These are phyloP conservation scores for Peterozyma xylosa DNA, from an alignment of 805 yeast genomes.

Conservation along the genomic window DNA sequence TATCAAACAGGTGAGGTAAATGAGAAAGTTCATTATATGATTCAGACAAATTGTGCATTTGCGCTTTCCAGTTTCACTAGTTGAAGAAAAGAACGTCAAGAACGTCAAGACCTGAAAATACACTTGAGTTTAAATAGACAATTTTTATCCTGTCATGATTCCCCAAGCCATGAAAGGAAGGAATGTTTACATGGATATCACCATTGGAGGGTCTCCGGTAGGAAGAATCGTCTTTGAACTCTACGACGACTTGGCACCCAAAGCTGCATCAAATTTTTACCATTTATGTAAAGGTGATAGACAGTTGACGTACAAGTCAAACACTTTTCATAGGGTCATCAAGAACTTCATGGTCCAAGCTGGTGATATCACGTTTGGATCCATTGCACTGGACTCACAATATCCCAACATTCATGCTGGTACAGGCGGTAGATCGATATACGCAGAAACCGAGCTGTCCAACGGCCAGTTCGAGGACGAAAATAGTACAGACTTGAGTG, in stretches of 20 bases:
- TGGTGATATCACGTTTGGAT: conserved; percentile 47
- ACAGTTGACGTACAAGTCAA: conserved; percentile 29
- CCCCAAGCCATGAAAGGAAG: background rate
- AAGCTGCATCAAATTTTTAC: conserved; percentile 42
- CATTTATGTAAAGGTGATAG: conserved; percentile 33
- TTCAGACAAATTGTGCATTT: no score
- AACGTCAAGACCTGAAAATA: background rate
- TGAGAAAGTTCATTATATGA: no score
- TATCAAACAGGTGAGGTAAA: no score
- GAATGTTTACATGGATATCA: conserved; percentile 42
- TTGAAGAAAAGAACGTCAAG: background rate
- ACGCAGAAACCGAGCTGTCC: conserved; percentile 18
- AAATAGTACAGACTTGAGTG: conserved; percentile 30
- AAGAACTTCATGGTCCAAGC: conserved; percentile 67
- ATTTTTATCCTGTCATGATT: no score
- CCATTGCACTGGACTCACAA: background rate
- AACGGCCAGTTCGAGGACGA: conserved; percentile 46
- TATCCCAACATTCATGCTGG: conserved; percentile 26
- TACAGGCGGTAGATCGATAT: conserved; percentile 39
- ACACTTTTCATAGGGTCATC: conserved; percentile 53
- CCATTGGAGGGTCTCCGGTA: conserved; percentile 28
- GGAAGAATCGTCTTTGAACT: conserved; percentile 63
- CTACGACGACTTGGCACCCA: conserved; percentile 43
- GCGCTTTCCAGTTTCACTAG: no score
- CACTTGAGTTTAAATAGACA: conserved; percentile 5